A percentile compares a stretch with the other conserved stretches of the same genome.
These are phyloP conservation scores for Ascoidea tarda DNA, from an alignment of 805 yeast genomes.

Conservation along the genomic window DNA sequence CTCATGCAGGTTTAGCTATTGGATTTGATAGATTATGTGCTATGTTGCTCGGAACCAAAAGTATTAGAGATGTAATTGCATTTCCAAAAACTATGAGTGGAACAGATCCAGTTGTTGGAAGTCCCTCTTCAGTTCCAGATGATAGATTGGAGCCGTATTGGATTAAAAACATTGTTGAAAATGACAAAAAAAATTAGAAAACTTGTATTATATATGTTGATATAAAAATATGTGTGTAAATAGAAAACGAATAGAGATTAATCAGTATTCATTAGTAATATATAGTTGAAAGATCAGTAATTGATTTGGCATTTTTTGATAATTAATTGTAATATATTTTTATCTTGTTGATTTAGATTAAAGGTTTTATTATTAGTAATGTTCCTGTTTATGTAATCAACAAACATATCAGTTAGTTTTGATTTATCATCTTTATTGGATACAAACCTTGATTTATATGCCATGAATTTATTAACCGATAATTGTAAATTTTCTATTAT, in stretches of 20 bases:
- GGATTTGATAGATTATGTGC: conserved; percentile 93
- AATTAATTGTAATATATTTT: conserved; percentile 17
- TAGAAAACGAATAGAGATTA: no score
- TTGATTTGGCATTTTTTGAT: conserved; percentile 13
- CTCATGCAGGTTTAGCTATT: conserved; percentile 94
- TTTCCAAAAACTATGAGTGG: conserved; percentile 92
- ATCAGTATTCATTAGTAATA: no score
- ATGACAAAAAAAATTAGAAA: no score
- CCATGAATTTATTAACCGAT: conserved; percentile 56
- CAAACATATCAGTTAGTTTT: conserved; percentile 22
- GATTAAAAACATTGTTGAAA: conserved; percentile 15
- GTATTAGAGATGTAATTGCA: conserved; percentile 88
- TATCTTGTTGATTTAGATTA: conserved; percentile 16
- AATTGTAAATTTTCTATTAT: conserved; percentile 52
- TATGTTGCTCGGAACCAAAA: conserved; percentile 62
- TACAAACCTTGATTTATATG: conserved; percentile 34
- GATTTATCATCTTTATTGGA: conserved; percentile 18
- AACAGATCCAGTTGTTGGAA: conserved; percentile 71
- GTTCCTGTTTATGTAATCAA: conserved; percentile 16
- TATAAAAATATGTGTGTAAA: no score
- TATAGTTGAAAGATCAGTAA: not conserved
- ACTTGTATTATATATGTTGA: no score
- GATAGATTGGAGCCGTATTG: conserved; percentile 41
- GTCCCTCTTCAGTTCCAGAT: conserved; percentile 57
- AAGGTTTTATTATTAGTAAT: conserved; percentile 7